Evolutionary conservation across 371 early-diverging fungal genomes (phyloP), one percentile per base, ranked within the genome.

Genomic region (Coemansia sp.): DNA sequence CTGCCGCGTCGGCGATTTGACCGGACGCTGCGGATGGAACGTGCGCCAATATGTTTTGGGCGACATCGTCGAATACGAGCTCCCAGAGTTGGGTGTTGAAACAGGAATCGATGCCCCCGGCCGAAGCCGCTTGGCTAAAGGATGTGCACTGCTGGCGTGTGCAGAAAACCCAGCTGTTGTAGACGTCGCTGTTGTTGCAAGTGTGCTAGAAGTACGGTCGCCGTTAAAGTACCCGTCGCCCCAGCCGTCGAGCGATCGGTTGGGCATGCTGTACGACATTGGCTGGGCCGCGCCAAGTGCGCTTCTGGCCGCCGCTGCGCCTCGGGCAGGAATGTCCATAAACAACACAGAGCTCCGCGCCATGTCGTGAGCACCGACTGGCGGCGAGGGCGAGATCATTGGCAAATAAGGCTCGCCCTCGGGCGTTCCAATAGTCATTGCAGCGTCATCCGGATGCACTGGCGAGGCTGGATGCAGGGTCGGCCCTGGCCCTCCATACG

Each of bases 351-450:
- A 36, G 23, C 57, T 52, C 49, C 44, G 75, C 9, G 53, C 28
- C 48, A 9, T 48, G 49, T 39, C 58, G 29, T 40, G 52, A 8
- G 48, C 39, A 15, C 13, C 53, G 2, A 21, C 24, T 11, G 74
- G 75, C 23, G 78, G 78, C 21, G 78, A 74, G 0, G 78, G 75
- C 26, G 78, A 78, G 19, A 74, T 58, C 5, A 73, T 63, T 13
- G 78, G 78, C 26, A 69, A 74, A 41, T 70, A 78, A 6, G 70
- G 19, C 32, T 64, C 65, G 53, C 56, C 65, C 6, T 63, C 64
- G 2, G 75, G 75, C 8, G 75, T 66, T 4, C 54, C 67, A 3
- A 23, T 59, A 2, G 57, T 15, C 67, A 70, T 67, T 4, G 28
- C 29, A 9, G 15, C 21, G 15, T 32, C 19, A 15, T 21, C 46